Conservation (phyloP, 345 rosid species). For the Balakata baccata region DNA sequence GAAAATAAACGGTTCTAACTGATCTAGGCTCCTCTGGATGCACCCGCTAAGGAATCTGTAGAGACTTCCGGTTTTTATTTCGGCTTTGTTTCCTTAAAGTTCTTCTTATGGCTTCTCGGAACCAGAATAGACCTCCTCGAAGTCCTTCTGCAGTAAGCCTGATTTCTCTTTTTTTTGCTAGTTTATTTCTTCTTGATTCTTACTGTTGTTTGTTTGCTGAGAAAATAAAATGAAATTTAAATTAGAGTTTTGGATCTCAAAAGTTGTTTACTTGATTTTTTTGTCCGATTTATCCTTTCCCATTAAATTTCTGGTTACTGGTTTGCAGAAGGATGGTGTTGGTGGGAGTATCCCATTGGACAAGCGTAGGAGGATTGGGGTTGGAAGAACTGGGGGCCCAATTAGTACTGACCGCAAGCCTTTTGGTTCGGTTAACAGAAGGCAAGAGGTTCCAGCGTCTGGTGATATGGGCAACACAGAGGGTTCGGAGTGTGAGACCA, state of each 20-base stretch:
- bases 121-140: conserved; percentile 80
- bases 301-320: not conserved
- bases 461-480: conserved; percentile 43
- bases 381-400: conserved; percentile 36
- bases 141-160: conserved; percentile 54
- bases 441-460: conserved; percentile 42
- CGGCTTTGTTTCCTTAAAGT: not conserved
- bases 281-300: not conserved
- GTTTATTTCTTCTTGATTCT: not conserved
- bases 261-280: not conserved
- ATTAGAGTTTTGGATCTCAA: not conserved
- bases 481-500: conserved; percentile 36
- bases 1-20: not conserved
- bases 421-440: conserved; percentile 40
- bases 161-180: not conserved
- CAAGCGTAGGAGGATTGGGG: conserved; percentile 57
- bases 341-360: conserved; percentile 53
- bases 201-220: conserved; percentile 4
- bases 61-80: not conserved
- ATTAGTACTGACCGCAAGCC: conserved; percentile 46
- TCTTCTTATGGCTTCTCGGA: conserved; percentile 51
- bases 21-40: not conserved
- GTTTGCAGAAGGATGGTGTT: conserved; percentile 41
- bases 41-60: not conserved
- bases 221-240: not conserved